Evolutionary conservation across 176 grass and related monocot genomes (phyloP), one percentile per base, ranked within the genome.

Genomic region (Oryza brachyantha): DNA sequence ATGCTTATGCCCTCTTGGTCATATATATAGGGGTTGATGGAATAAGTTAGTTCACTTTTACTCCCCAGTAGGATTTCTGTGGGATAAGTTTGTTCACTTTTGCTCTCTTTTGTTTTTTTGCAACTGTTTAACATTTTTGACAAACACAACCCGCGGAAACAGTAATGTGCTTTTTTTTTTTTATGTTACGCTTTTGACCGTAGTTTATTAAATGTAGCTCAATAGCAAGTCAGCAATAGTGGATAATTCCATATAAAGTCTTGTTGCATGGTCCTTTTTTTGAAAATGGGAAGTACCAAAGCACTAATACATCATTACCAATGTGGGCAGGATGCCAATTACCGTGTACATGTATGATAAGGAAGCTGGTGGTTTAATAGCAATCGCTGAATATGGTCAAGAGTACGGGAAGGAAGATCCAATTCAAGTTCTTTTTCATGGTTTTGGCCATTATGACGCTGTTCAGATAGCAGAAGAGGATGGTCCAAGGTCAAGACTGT

Each of bases 371-470:
- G 88, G 92, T 75, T 66, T 89, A 57, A 94, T 91, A 79, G 16
- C 72, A 48, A 91, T 94, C 3, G 86, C 86, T 4, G 92, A 94
- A 80, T 91, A 94, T 65, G 92, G 92, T 5, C 88, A 91, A 70
- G 88, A 94, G 78, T 91, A 94, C 26, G 88, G 86, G 19, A 89
- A 86, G 67, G 86, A 86, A 25, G 65, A 91, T 54, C 92, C 86
- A 24, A 84, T 94, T 74, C 77, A 48, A 81, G 88, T 94, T 82
- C 83, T 94, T 41, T 94, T 89, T 67, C 71, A 94, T 86, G 86
- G 92, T 28, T 94, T 81, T 72, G 92, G 92, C 29, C 92, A 91
- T 62, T 94, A 94, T 58, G 92, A 94, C 26, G 92, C 88, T 10
- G 61, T 91, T 11, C 72, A 73, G 3, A 80, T 91, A 73, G 80